These are phyloP conservation scores for Heliamphora exappendiculata DNA, from an alignment of 148 eudicot species.

Conservation along the genomic window DNA sequence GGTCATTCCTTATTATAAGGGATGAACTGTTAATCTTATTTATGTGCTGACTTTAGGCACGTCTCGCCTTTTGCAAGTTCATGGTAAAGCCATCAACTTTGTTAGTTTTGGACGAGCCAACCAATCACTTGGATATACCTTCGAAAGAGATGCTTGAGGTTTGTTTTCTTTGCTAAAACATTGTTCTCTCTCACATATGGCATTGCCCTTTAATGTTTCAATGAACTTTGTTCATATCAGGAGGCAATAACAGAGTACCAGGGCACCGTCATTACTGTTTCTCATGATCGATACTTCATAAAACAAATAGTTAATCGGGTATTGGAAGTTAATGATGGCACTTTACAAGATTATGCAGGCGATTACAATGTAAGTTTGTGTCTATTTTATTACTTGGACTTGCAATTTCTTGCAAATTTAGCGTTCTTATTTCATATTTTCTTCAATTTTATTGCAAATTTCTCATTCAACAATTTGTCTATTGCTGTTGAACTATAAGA, in stretches of 20 bases:
- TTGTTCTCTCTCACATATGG: constrained; percentile 9
- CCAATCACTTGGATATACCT: constrained; percentile 96
- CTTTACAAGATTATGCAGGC: constrained; percentile 71
- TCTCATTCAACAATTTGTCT: background rate
- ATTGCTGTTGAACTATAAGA: background rate
- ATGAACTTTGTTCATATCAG: constrained; percentile 23
- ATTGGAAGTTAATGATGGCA: constrained; percentile 80
- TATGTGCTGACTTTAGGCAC: constrained; percentile 49
- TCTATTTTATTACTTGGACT: background rate
- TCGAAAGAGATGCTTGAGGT: constrained; percentile 99
- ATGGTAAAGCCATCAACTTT: constrained; percentile 96
- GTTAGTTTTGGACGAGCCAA: constrained; percentile 89
- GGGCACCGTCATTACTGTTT: constrained; percentile 89
- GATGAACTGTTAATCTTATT: background rate
- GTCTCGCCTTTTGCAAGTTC: constrained; percentile 91
- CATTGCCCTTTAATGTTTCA: background rate
- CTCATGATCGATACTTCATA: constrained; percentile 93
- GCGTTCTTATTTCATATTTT: background rate
- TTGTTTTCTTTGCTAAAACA: constrained; percentile 5
- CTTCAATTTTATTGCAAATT: background rate
- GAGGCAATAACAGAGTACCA: constrained; percentile 88
- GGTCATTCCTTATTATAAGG: background rate
- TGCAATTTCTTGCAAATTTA: background rate
- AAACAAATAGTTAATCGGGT: constrained; percentile 91
- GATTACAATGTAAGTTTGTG: constrained; percentile 73